A percentile compares a stretch with the other conserved stretches of the same genome.
Conservation (phyloP, 2,329 filamentous ascomycete genomes). For the Microsporum ferrugineum region DNA sequence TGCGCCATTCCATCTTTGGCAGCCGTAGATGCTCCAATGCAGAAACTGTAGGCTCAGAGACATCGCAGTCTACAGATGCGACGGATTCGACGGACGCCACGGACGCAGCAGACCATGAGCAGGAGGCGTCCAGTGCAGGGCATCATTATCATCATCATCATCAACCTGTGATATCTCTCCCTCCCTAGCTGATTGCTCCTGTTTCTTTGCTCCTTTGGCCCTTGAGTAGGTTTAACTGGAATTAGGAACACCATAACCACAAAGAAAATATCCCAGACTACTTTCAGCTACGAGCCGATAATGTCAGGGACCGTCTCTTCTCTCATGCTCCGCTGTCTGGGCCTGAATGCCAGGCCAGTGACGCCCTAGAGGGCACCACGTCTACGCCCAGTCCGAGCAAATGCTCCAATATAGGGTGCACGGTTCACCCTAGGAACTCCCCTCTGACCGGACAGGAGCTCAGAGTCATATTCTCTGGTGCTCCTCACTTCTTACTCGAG, state of each 20-base stretch:
- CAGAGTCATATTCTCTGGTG: slow-evolving; percentile 32
- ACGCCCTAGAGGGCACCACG: background rate
- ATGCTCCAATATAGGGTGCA: background rate
- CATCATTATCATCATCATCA: background rate
- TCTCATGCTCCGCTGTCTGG: background rate
- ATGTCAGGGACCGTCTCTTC: background rate
- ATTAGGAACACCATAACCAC: background rate
- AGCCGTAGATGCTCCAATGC: background rate
- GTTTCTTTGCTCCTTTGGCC: background rate
- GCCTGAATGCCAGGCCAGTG: background rate
- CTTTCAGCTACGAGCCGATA: background rate
- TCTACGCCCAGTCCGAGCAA: background rate
- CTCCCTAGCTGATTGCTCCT: background rate
- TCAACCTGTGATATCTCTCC: background rate
- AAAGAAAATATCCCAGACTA: background rate
- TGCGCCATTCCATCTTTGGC: background rate
- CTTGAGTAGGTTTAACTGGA: background rate
- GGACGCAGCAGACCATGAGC: background rate
- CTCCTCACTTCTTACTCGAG: slow-evolving; percentile 36
- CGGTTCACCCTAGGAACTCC: slow-evolving; percentile 5
- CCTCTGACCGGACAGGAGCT: slow-evolving; percentile 25
- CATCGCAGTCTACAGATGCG: background rate
- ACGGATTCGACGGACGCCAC: background rate
- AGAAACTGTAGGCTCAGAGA: background rate
- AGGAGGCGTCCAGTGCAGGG: background rate